Percentiles rank a stretch among this genome's conserved stretches.
These are phyloP conservation scores for Aspergillus nidulans DNA, from an alignment of 495 filamentous ascomycete genomes.

Conservation along the genomic window DNA sequence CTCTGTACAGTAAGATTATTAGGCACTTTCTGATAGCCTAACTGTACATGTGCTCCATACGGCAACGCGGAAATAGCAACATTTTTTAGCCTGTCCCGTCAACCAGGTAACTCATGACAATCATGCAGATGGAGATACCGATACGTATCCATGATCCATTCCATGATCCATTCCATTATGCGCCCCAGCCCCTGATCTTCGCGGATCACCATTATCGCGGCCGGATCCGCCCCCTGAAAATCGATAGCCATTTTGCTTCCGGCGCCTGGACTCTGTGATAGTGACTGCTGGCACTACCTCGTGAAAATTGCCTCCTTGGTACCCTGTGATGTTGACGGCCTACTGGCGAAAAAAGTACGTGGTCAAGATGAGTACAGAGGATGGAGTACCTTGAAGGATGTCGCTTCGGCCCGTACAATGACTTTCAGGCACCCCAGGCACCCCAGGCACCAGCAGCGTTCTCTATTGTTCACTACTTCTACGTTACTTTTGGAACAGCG, in stretches of 20 bases:
- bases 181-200: neutral
- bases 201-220: neutral
- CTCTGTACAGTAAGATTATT: neutral
- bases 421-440: neutral
- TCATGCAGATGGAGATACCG: neutral
- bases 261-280: too few species aligned
- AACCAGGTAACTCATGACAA: slow-evolving; percentile 6
- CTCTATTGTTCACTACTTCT: too few species aligned
- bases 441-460: too few species aligned
- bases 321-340: neutral
- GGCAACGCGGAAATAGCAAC: neutral
- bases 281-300: neutral
- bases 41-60: neutral
- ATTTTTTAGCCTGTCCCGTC: neutral
- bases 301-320: neutral
- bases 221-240: neutral
- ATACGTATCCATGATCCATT: neutral
- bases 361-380: too few species aligned
- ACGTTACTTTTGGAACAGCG: too few species aligned
- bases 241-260: too few species aligned
- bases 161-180: too few species aligned
- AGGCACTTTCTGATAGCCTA: neutral
- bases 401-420: neutral
- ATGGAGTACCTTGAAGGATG: neutral
- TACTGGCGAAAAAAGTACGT: neutral